A percentile compares a stretch with the other conserved stretches of the same genome.
Evolutionary conservation across 257 asterid genomes (phyloP).

Genomic region (Solanum microdontum): DNA sequence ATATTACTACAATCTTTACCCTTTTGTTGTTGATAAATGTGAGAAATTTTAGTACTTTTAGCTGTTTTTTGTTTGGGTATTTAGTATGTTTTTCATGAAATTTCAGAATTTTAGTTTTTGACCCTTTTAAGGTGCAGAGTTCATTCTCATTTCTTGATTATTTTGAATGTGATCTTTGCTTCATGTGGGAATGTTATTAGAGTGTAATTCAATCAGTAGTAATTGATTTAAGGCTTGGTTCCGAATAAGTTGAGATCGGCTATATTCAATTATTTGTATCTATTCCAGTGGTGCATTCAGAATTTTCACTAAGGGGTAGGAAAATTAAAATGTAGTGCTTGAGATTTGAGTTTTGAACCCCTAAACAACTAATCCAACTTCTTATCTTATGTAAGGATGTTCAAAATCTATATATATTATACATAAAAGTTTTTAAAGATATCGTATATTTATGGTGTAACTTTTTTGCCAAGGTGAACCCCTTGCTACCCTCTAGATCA

Average conservation of each 20-base stretch:
- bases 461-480: too few species aligned
- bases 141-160: neutral
- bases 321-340: neutral
- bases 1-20: neutral
- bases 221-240: neutral
- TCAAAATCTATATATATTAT: too few species aligned
- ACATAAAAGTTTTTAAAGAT: too few species aligned
- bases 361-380: neutral
- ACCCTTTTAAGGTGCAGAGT: neutral
- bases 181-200: neutral
- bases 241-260: neutral
- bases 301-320: neutral
- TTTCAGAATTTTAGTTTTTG: neutral
- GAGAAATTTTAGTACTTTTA: neutral
- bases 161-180: neutral
- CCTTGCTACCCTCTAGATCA: too few species aligned
- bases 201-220: neutral
- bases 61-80: neutral
- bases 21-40: neutral
- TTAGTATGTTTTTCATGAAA: neutral
- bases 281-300: neutral
- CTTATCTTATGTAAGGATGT: too few species aligned
- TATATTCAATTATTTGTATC: neutral
- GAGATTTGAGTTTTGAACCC: neutral
- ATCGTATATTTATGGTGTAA: too few species aligned